Evolutionary conservation across 768 basidiomycete genomes (phyloP), one percentile per base, ranked within the genome.

Genomic region (Gloeophyllum trabeum): DNA sequence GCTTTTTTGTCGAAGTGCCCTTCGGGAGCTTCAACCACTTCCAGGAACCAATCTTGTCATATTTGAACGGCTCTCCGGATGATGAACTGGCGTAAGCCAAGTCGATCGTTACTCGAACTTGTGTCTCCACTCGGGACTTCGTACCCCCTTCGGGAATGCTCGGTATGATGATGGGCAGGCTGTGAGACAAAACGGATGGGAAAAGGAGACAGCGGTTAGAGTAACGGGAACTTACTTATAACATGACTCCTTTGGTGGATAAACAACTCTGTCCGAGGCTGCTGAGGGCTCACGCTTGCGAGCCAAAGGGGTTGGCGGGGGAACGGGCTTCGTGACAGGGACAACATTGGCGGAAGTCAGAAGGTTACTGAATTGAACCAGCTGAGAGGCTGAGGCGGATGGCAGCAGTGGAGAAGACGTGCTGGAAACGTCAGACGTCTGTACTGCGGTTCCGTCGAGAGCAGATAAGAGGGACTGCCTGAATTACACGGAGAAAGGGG

Each of bases 111-210:
- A 93, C 75, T 54, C 90, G 79, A 39, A 94, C 80, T 66, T 94
- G 91, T 2, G 91, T 94, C 59, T 94, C 91, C n/a, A 94, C 91
- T 24, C 91, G 76, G 37, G 86, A 90, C 61, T 94, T 93, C 12
- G 90, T 81, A 20, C 90, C 91, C 35, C 67, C 64, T 51, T 77
- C 75, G 4, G 91, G 89, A 42, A 94, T 78, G 53, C 79, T 88
- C 18, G 88, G 85, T 34, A 89, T 77, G 56, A 88, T 68, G 44
- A 94, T 83, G 20, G 85, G 73, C 43, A 91, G 71, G 52, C 88
- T 90, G 51, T 32, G 40, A 28, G 18, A 6, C 21, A 22, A 40
- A 23, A 21, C 24, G 39, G 56, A 19, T 51, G 54, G 44, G 13
- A 36, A 23, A 45, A 43, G 45, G 26, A 42, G 51, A 50, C 44